These are phyloP conservation scores for Parmelia sp. DNA, from an alignment of 495 filamentous ascomycete species.

Conservation along the genomic window DNA sequence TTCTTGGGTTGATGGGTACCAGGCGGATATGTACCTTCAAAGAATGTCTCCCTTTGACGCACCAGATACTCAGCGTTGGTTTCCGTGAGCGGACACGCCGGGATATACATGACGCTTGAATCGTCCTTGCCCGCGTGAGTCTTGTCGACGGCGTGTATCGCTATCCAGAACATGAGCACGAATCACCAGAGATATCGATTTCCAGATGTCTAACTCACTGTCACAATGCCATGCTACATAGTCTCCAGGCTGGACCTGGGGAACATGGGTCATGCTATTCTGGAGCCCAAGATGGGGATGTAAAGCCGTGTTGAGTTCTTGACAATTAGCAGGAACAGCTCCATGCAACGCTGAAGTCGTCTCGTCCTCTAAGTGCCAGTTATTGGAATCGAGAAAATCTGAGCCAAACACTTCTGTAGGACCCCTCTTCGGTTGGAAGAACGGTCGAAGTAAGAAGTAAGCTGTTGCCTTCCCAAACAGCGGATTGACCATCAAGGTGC, in stretches of 20 bases:
- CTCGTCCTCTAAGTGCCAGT: slow-evolving; percentile 40
- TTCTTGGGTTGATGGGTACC: not conserved
- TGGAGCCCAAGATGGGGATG: slow-evolving; percentile 75
- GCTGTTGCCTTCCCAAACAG: slow-evolving; percentile 65
- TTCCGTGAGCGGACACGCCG: slow-evolving; percentile 72
- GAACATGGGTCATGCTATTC: slow-evolving; percentile 72
- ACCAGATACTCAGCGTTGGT: slow-evolving; percentile 62
- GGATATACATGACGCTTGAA: slow-evolving; percentile 81
- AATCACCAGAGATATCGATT: slow-evolving; percentile 2
- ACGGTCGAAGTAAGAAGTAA: slow-evolving; percentile 79
- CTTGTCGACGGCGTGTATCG: slow-evolving; percentile 72
- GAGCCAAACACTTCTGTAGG: slow-evolving; percentile 17
- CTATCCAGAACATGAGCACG: slow-evolving; percentile 6
- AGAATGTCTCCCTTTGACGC: slow-evolving; percentile 61
- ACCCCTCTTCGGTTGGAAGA: slow-evolving; percentile 54
- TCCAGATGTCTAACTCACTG: slow-evolving; percentile 39
- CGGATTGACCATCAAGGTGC: slow-evolving; percentile 79
- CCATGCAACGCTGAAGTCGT: slow-evolving; percentile 61
- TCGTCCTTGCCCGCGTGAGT: slow-evolving; percentile 63
- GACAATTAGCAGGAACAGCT: slow-evolving; percentile 65
- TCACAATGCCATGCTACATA: slow-evolving; percentile 93
- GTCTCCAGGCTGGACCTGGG: slow-evolving; percentile 71
- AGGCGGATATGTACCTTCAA: slow-evolving; percentile 37
- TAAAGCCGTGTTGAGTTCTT: slow-evolving; percentile 63
- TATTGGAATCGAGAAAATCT: slow-evolving; percentile 46